Evolutionary conservation across 2,329 filamentous ascomycete species (phyloP), one percentile per base, ranked within the genome.

Genomic region (Trichoderma harzianum): DNA sequence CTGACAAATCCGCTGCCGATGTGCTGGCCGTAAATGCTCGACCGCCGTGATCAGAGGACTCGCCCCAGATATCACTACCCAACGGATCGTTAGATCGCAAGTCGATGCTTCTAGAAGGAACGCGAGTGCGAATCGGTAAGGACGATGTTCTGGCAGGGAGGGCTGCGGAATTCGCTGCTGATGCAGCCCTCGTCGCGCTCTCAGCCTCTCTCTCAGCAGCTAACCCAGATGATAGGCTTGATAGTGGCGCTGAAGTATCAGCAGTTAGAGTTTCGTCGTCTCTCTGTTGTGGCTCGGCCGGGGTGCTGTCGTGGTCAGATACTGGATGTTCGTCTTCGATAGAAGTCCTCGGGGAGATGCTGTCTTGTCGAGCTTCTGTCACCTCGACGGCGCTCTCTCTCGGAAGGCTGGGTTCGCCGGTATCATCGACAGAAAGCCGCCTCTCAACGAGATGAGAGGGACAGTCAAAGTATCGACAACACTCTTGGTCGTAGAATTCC

Each of bases 401-500:
- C 71, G 73, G 21, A 12, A 70, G 62, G 60, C 62, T 72, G 51
- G 57, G 63, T 55, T 72, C 68, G 7, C 74, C 74, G 14, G 74
- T 74, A 43, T 76, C 74, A 72, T 78, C 77, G 28, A 75, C 71
- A 47, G 81, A 81, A 24, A 80, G 72, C 32, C 75, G 76, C 66
- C 85, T 81, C 75, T 83, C 82, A 60, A 84, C 74, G 21, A 79
- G 73, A 71, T 87, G 85, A 5, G 84, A 82, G 36, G 85, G 85
- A 57, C 85, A 86, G 77, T 87, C 86, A 71, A 85, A 82, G 76
- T 81, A 87, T 61, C 81, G 82, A 12, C 81, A 80, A 75, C 85
- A 86, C 76, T 86, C 85, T 63, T 82, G 79, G 65, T 84, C 80
- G 74, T 83, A 75, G 58, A 80, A 84, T 16, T 78, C 77, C 21